Percentiles rank a stretch among this genome's conserved stretches.
Conservation (phyloP, 495 filamentous ascomycete genomes). For the Hyaloscypha variabilis region DNA sequence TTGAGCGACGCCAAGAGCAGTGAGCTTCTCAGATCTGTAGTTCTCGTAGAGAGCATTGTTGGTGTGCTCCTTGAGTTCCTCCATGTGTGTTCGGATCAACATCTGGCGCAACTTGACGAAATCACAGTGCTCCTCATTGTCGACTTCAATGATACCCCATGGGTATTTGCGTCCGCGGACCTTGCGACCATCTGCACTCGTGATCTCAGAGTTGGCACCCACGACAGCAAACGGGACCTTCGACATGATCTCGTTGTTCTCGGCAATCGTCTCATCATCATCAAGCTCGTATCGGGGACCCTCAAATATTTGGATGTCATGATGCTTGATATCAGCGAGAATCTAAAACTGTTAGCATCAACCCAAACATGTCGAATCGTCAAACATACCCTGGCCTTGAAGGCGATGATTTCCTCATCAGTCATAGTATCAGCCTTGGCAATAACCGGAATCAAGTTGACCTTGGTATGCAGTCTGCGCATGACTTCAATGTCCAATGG, state of each 20-base stretch:
- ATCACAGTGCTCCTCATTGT: slow-evolving; percentile 99
- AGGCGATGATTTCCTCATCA: slow-evolving; percentile 89
- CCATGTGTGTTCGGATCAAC: slow-evolving; percentile 99
- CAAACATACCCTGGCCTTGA: slow-evolving; percentile 86
- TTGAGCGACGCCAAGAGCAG: slow-evolving; percentile 95
- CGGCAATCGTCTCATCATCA: slow-evolving; percentile 98
- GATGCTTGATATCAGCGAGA: slow-evolving; percentile 92
- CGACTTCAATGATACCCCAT: slow-evolving; percentile 98
- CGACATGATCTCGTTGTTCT: slow-evolving; percentile 99
- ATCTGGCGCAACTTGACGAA: slow-evolving; percentile 99
- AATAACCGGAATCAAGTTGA: slow-evolving; percentile 99
- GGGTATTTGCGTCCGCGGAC: slow-evolving; percentile 96
- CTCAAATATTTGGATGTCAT: slow-evolving; percentile 98
- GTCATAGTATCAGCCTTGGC: slow-evolving; percentile 98
- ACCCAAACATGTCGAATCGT: not conserved
- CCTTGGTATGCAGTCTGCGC: slow-evolving; percentile 98
- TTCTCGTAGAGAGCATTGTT: slow-evolving; percentile 99
- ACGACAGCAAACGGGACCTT: slow-evolving; percentile 99
- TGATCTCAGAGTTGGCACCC: slow-evolving; percentile 92
- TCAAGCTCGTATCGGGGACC: slow-evolving; percentile 97
- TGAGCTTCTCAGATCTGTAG: slow-evolving; percentile 98
- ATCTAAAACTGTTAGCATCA: slow-evolving; percentile 59
- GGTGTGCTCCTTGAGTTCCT: slow-evolving; percentile 99
- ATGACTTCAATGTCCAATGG: slow-evolving; percentile 99
- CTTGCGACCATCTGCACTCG: slow-evolving; percentile 87